Base-by-base conservation (phyloP, 2,329 filamentous ascomycete species). In the Coniella lustricola region DNA sequence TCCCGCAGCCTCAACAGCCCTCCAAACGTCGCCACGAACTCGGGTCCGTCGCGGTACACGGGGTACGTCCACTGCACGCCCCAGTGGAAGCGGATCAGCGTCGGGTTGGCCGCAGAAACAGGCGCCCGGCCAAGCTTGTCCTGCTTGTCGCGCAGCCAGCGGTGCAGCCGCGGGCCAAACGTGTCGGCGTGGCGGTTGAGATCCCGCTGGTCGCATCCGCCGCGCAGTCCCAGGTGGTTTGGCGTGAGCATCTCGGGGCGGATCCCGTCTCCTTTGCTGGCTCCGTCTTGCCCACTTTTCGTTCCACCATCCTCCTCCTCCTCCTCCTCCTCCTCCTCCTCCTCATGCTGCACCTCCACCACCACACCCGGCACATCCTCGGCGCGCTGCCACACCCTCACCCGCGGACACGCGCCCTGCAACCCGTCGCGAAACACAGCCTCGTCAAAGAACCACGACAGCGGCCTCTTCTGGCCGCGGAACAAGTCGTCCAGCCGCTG, bases 401-500 rank as follows among this genome's bases (percentile, higher is more conserved):
- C 68, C 52, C 69, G 65, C 0, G 70, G 71, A 49, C 72, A 76
- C 31, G 62, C 62, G 3, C 54, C 50, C 4, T 47, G 48, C 43
- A 74, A 61, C 12, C 63, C 61, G 16, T 59, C 49, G 21, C 64
- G 65, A 59, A 76, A 75, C 55, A 73, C 69, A 12, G 59, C 52
- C 45, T 69, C 65, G 54, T 75, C 70, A 42, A 75, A 75, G 57
- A 75, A 73, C 55, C 73, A 74, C 39, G 59, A 55, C 46, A 76
- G 69, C 0, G 64, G 65, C 33, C 41, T 34, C 32, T 65, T 61
- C 34, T 64, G 62, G 1, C 64, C 62, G 38, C 60, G 65, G 57
- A 70, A 71, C 10, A 75, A 58, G 31, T 70, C 62, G n/a, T 65
- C 60, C 1, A 75, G 61, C 41, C 71, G 62, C 10, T 61, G 57